Evolutionary conservation across 768 basidiomycete genomes (phyloP), one percentile per base, ranked within the genome.

Genomic region (Pleurotus platypus): DNA sequence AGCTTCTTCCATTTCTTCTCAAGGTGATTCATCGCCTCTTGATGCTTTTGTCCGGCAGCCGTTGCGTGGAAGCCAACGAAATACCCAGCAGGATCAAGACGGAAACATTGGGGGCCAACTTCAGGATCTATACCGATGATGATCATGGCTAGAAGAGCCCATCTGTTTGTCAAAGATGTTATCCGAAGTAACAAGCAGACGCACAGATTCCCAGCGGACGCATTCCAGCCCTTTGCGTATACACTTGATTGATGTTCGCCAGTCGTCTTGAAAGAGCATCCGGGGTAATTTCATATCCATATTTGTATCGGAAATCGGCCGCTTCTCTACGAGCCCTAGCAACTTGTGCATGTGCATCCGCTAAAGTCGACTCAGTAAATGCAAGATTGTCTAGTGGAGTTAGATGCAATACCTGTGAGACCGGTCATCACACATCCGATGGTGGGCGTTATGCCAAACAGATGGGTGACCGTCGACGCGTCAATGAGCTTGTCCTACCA

Each of bases 1-100:
- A 94, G 77, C 70, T 94, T 94, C 79, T 98, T 99, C 95, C 94
- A 98, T 70, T 93, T 92, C 78, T 98, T 98, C 77, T 99, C 97
- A 45, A 99, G 79, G 67, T 94, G 90, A 70, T 98, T 98, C 87
- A 95, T 97, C 1, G 93, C 94, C 68, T 99, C 97, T 67, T 97
- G 96, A 66, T 98, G 97, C 66, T 99, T 98, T 70, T 92, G 90
- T 0, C 97, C 97, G 2, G 95, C 89, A 0, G 96, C 86, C 2
- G 96, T 96, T 7, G 97, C 97, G 64, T 98, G 95, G 78, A 95
- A 98, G 0, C 97, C 97, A 46, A 97, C 92, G 69, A 95, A 99
- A 75, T 97, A 98, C 4, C 97, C 97, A 2, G 97, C 97, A 9
- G 97, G 97, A 68, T 99, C 97, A 53, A 98, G 87, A 74, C 97